phyloP scores from a whole-genome alignment of 1,284 basidiomycete genomes.

The Puccinia triticina region DNA sequence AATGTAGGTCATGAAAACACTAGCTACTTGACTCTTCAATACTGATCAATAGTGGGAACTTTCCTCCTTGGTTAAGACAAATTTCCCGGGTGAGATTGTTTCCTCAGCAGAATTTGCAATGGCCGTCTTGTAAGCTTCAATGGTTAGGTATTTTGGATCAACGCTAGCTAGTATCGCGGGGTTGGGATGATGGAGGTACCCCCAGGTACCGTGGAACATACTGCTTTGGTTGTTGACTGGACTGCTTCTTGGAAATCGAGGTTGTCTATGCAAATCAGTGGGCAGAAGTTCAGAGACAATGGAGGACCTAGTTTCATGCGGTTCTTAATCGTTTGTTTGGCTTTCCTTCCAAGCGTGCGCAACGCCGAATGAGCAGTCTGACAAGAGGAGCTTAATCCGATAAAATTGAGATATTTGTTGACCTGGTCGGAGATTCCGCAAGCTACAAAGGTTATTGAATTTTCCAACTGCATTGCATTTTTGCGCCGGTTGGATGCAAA shows the following conservation, averaged over 20 bases:
- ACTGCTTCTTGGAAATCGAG: not conserved
- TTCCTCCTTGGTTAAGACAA: not conserved
- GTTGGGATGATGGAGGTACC: too few relatives aligned
- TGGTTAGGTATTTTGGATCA: not conserved
- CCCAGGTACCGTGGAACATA: constrained; percentile 21
- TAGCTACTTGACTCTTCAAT: too few relatives aligned
- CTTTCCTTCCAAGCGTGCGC: not conserved
- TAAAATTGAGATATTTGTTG: not conserved
- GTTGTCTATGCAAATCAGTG: not conserved
- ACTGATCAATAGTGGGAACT: not conserved
- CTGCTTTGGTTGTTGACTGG: not conserved
- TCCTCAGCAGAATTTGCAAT: not conserved
- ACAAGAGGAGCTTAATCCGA: not conserved
- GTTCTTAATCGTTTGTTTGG: not conserved
- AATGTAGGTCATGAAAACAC: too few relatives aligned
- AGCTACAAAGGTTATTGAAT: too few relatives aligned
- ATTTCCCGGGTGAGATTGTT: not conserved
- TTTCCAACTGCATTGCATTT: too few relatives aligned
- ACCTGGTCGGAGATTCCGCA: too few relatives aligned
- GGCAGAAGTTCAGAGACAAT: not conserved
- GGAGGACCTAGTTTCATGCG: not conserved
- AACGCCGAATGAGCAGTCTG: not conserved
- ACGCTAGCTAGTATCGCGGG: not conserved
- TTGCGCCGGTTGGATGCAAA: too few relatives aligned
- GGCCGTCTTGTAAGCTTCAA: not conserved